These are phyloP conservation scores for Globisporangium cystogenes DNA, from an alignment of 352 stramenopile genomes.

Conservation along the genomic window DNA sequence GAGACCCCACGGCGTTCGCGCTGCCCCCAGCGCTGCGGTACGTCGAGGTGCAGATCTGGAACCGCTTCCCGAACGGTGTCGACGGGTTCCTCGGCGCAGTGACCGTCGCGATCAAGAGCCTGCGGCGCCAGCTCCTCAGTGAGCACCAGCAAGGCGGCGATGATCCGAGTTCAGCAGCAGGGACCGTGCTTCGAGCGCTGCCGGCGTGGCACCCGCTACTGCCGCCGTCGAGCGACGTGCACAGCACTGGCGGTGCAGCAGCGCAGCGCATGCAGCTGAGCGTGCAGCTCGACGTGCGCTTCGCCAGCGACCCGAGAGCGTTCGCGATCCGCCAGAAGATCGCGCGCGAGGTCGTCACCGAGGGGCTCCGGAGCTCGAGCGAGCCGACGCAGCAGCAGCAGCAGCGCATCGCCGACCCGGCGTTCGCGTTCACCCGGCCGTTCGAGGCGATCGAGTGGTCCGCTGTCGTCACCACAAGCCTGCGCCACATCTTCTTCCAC, in stretches of 20 bases:
- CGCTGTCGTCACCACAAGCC: conserved; percentile 38
- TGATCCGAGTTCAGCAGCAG: background rate
- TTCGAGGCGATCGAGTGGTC: conserved; percentile 54
- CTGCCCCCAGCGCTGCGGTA: conserved; percentile 28
- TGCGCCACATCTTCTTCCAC: conserved; percentile 62
- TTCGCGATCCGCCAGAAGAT: conserved; percentile 20
- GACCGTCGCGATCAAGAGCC: conserved; percentile 19
- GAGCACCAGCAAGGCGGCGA: conserved; percentile 8
- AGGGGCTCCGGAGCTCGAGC: background rate
- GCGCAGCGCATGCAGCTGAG: conserved; percentile 17
- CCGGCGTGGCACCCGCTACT: conserved; percentile 38
- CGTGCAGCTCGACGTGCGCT: conserved; percentile 32
- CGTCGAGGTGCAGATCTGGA: conserved; percentile 64
- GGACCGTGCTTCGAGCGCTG: conserved; percentile 13
- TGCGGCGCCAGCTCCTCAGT: conserved; percentile 20
- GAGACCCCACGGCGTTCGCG: conserved; percentile 5
- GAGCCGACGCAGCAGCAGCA: background rate
- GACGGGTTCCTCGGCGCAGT: conserved; percentile 45
- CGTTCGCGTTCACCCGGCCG: conserved; percentile 50
- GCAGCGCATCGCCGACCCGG: conserved; percentile 31
- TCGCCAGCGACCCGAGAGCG: conserved; percentile 22
- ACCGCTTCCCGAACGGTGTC: conserved; percentile 45
- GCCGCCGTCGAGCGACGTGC: conserved; percentile 8
- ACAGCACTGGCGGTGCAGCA: conserved; percentile 11
- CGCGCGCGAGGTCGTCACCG: background rate